Percentiles rank a stretch among this genome's conserved stretches.
phyloP scores from a whole-genome alignment of 352 stramenopile genomes.

The Pythium pyrilobum region DNA sequence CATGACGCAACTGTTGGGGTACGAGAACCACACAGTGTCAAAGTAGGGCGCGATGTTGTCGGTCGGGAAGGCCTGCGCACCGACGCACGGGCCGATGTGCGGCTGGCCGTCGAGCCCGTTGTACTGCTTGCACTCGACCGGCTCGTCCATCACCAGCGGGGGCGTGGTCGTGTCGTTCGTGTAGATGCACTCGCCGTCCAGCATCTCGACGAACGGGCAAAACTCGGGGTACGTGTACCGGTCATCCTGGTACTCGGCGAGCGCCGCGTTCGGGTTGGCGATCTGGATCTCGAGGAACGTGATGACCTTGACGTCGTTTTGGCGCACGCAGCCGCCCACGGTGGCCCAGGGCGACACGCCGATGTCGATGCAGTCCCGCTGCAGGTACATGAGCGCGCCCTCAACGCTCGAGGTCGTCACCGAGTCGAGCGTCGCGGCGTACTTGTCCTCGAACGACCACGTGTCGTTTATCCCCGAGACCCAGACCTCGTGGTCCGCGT shows the following conservation, averaged over 20 bases:
- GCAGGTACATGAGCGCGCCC: slow-evolving; percentile 63
- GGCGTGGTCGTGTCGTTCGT: slow-evolving; percentile 20
- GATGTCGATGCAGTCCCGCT: slow-evolving; percentile 62
- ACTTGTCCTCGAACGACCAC: slow-evolving; percentile 39
- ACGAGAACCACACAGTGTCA: slow-evolving; percentile 74
- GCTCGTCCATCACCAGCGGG: slow-evolving; percentile 13
- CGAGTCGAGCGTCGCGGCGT: slow-evolving; percentile 49
- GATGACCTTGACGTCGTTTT: slow-evolving; percentile 58
- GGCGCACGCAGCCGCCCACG: slow-evolving; percentile 27
- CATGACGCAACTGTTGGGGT: slow-evolving; percentile 55
- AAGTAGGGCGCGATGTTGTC: slow-evolving; percentile 56
- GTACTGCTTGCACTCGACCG: slow-evolving; percentile 60
- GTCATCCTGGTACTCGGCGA: slow-evolving; percentile 55
- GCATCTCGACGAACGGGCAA: slow-evolving; percentile 63
- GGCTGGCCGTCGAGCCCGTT: slow-evolving; percentile 49
- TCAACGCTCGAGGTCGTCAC: slow-evolving; percentile 69
- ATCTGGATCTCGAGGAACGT: slow-evolving; percentile 63
- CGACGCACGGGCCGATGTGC: slow-evolving; percentile 53
- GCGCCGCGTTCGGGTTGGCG: slow-evolving; percentile 44
- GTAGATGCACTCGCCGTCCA: slow-evolving; percentile 44
- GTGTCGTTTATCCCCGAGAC: slow-evolving; percentile 33
- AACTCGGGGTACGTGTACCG: slow-evolving; percentile 64
- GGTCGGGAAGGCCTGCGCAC: slow-evolving; percentile 41
- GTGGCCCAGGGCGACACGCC: slow-evolving; percentile 23
- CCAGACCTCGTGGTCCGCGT: slow-evolving; percentile 36